Percentiles rank a stretch among this genome's conserved stretches.
These are phyloP conservation scores for Aspergillus thermomutatus DNA, from an alignment of 2,329 filamentous ascomycete species.

Conservation along the genomic window DNA sequence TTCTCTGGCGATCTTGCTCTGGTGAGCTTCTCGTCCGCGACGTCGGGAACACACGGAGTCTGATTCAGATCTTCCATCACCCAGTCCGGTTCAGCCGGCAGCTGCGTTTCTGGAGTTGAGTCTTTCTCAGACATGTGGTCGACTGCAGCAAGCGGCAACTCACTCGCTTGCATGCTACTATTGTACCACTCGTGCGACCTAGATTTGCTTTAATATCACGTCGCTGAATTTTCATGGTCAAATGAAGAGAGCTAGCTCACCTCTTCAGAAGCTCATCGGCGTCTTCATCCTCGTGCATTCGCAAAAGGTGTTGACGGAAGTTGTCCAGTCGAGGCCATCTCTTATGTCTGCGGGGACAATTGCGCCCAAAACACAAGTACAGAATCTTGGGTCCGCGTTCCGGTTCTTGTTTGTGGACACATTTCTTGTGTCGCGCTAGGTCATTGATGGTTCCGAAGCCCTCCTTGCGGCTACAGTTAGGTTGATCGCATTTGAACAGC, in stretches of 20 bases:
- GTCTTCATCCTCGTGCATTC: slow-evolving; percentile 59
- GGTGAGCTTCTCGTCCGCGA: slow-evolving; percentile 2
- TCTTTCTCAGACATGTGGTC: slow-evolving; percentile 17
- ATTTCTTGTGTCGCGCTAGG: slow-evolving; percentile 72
- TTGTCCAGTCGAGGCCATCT: slow-evolving; percentile 81
- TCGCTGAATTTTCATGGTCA: neutral
- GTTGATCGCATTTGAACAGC: slow-evolving; percentile 59
- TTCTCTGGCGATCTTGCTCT: slow-evolving; percentile 1
- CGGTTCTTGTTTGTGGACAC: slow-evolving; percentile 59
- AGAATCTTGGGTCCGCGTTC: slow-evolving; percentile 48
- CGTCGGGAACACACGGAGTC: slow-evolving; percentile 1
- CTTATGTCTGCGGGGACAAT: slow-evolving; percentile 62
- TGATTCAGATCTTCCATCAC: neutral
- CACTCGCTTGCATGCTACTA: slow-evolving; percentile 18
- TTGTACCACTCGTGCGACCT: slow-evolving; percentile 38
- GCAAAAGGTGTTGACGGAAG: slow-evolving; percentile 73
- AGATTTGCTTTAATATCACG: neutral
- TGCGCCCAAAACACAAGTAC: slow-evolving; percentile 58
- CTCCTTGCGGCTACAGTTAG: slow-evolving; percentile 55
- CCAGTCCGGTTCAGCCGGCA: slow-evolving; percentile 8
- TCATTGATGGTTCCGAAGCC: slow-evolving; percentile 82
- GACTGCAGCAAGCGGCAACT: slow-evolving; percentile 11
- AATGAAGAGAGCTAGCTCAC: slow-evolving; percentile 34
- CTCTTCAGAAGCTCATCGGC: slow-evolving; percentile 44
- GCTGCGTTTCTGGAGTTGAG: slow-evolving; percentile 12